phyloP scores from a whole-genome alignment of 352 stramenopile species.

The Phytophthora vignae region DNA sequence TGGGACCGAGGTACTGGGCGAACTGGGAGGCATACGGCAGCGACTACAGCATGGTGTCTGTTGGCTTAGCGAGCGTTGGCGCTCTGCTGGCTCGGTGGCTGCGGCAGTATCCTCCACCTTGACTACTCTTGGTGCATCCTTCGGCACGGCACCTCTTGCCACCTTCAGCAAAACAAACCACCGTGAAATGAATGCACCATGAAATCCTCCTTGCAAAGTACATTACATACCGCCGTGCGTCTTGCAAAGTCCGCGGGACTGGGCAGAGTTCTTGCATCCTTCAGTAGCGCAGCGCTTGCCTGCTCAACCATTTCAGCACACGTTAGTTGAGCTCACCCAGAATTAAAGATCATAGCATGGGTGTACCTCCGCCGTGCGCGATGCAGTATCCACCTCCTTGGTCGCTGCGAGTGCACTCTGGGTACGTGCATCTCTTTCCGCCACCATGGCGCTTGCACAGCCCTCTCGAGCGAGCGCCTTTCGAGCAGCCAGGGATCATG shows the following conservation, averaged over 20 bases:
- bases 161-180: constrained; percentile 34
- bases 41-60: constrained; percentile 7
- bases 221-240: constrained; percentile 76
- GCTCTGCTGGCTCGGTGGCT: constrained; percentile 44
- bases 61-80: background rate
- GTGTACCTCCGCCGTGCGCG: constrained; percentile 70
- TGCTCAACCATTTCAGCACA: constrained; percentile 13
- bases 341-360: constrained; percentile 2
- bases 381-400: constrained; percentile 90
- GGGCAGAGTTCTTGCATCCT: constrained; percentile 83
- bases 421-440: constrained; percentile 75
- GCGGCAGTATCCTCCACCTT: constrained; percentile 75
- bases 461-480: constrained; percentile 79
- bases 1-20: background rate
- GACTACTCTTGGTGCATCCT: constrained; percentile 76
- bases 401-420: constrained; percentile 71
- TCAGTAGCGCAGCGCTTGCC: constrained; percentile 70
- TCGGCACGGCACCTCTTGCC: constrained; percentile 67
- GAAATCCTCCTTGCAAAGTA: background rate
- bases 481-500: constrained; percentile 69
- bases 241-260: constrained; percentile 87
- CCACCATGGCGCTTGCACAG: constrained; percentile 89
- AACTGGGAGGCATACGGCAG: background rate
- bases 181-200: constrained; percentile 2
- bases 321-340: background rate